phyloP scores from a whole-genome alignment of 2,329 filamentous ascomycete genomes.

The Fusarium pininemorale region DNA sequence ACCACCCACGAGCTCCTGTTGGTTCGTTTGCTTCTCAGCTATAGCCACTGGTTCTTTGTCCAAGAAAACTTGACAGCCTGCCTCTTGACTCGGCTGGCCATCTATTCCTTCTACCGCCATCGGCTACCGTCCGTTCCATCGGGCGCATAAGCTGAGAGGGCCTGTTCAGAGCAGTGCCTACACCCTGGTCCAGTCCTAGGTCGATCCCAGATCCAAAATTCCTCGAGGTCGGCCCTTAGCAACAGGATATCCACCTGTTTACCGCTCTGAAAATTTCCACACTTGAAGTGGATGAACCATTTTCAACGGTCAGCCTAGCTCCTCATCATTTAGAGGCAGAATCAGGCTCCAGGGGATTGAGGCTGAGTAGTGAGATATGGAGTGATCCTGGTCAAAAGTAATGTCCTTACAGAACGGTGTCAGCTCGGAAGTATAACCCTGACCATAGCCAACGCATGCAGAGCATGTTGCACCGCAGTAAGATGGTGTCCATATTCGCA shows the following conservation, averaged over 20 bases:
- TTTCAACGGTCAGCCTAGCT: background rate
- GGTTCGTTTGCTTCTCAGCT: slow-evolving; percentile 13
- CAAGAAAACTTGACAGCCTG: background rate
- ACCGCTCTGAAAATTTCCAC: background rate
- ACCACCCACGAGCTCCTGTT: slow-evolving; percentile 17
- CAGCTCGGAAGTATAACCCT: slow-evolving; percentile 18
- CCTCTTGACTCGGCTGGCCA: background rate
- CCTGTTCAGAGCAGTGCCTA: background rate
- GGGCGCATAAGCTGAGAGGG: background rate
- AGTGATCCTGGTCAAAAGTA: slow-evolving; percentile 3
- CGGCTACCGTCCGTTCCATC: background rate
- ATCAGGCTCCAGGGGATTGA: slow-evolving; percentile 9
- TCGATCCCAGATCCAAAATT: slow-evolving; percentile 7
- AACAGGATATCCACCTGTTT: slow-evolving; percentile 14
- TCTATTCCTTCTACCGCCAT: background rate
- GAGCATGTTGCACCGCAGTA: slow-evolving; percentile 17
- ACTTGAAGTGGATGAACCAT: background rate
- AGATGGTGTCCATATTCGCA: slow-evolving; percentile 23
- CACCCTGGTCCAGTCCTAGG: slow-evolving; percentile 6
- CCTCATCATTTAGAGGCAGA: background rate
- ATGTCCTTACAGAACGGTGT: slow-evolving; percentile 2
- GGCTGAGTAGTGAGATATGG: slow-evolving; percentile 24
- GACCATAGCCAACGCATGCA: slow-evolving; percentile 21
- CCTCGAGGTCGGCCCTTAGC: slow-evolving; percentile 26
- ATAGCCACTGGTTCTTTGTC: slow-evolving; percentile 7